Base-by-base conservation (phyloP, 305 asterid species). In the Fraxinus baroniana region DNA sequence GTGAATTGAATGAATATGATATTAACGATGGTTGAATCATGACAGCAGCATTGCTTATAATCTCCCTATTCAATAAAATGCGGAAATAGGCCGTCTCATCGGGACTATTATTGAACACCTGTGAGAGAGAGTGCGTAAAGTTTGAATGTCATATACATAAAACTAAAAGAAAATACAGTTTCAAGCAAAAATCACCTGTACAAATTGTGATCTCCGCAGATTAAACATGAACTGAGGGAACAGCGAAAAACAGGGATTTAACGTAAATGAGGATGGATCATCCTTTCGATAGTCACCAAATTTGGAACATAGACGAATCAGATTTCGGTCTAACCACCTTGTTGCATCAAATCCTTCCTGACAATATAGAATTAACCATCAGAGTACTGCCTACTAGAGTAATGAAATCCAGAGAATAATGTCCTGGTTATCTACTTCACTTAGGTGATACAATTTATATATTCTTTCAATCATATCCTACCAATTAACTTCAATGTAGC, bases 61-160 rank as follows among this genome's bases (percentile, higher is more conserved):
- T 86, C 89, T 97, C 98, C 84, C 98, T 92, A 86, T 97, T 97
- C 88, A 97, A 89, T 88, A 93, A 86, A 81, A 94, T 92, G 86
- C 98, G 98, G 91, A 97, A 97, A 87, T 93, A 97, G 88, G 99
- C 98, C 0, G 99, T 97, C 92, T 97, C 99, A 73, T 97, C 99
- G 3, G 99, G 99, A 84, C 99, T 97, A 83, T 94, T 97, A 84
- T 97, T 97, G 81, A 97, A 97, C 76, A 93, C 99, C 99, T 97
- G 86, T 71, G 41, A 68, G 70, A 64, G n/a, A 83, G 46, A 49
- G 66, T 71, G 78, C n/a, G 44, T 70, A 70, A 28, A 15, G 44
- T 71, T 30, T 71, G 41, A 80, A 35, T 37, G 62, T 81, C 17
- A 81, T 22, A 73, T 62, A 26, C 73, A 18, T 85, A 73, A 79